Evolutionary conservation across 2,329 filamentous ascomycete species (phyloP).

Genomic region (Colletotrichum viniferum): DNA sequence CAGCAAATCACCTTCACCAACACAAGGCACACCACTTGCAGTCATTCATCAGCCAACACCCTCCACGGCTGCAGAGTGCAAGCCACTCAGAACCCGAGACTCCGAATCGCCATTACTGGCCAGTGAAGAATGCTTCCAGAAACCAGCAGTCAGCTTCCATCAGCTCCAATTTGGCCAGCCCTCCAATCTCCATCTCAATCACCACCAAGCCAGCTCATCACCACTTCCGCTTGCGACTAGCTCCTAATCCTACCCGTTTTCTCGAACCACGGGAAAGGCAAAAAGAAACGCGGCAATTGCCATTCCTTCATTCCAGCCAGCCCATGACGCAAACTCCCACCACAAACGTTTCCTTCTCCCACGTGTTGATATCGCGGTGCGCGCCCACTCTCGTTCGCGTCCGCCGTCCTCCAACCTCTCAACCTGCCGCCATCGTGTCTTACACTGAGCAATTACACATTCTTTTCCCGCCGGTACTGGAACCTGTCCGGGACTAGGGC

Average conservation of each 20-base stretch:
- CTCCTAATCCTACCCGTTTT: background rate
- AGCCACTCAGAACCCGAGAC: background rate
- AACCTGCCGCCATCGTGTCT: background rate
- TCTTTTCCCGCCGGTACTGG: background rate
- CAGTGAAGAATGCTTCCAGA: constrained; percentile 8
- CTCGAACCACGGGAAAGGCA: background rate
- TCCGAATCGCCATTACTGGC: background rate
- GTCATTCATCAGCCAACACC: background rate
- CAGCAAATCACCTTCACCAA: background rate
- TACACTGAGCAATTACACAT: constrained; percentile 17
- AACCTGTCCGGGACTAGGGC: background rate
- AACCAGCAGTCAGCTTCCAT: background rate
- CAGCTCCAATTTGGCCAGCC: background rate
- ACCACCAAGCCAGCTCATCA: background rate
- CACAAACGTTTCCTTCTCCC: background rate
- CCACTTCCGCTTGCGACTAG: background rate
- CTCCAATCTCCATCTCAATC: background rate
- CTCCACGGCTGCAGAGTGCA: background rate
- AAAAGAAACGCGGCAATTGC: background rate
- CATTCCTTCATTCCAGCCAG: background rate
- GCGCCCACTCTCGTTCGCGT: background rate
- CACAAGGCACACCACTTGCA: background rate
- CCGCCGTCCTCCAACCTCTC: background rate
- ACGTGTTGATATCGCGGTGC: background rate
- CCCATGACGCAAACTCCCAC: background rate